Evolutionary conservation across 306 rosid species (phyloP), one percentile per base, ranked within the genome.

Genomic region (Macrotyloma uniflorum): DNA sequence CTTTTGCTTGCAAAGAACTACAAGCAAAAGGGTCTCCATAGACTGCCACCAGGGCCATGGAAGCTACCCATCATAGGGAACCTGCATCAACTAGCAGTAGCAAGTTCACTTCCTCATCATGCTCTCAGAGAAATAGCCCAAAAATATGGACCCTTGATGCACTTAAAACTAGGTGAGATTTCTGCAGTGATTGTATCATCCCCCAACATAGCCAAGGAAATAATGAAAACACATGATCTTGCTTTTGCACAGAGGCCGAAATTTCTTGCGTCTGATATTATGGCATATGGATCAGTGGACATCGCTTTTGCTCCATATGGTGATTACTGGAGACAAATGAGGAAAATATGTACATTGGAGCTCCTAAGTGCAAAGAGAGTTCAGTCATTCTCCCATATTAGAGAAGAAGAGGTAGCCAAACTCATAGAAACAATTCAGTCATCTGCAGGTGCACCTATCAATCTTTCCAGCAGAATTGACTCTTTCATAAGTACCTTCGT

Each of bases 251-350:
- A 70, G 18, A 77, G 79, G 75, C 86, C 79, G n/a, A n/a, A 12
- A 19, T 12, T 72, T 19, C 84, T 80, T 9, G 0, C 50, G 28
- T 5, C 75, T 9, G 36, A 65, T 7, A 80, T 80, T 30, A 1
- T 79, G 6, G 33, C 6, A 13, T 72, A 72, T 64, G 79, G 49
- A 20, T 69, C 38, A 13, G 20, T 0, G 0, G 78, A 51, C n/a
- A 72, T 80, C 5, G 65, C 73, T 5, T 80, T 80, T 63, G 67
- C 83, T 49, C 79, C 83, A 11, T 80, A 72, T 36, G 83, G 79
- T 38, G 74, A 80, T 11, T 80, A 33, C 72, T 79, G 78, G 83
- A 79, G 83, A 47, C 73, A 79, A 14, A 70, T 79, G 78, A 45
- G 73, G 46, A 79, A 69, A 23, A 43, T 69, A 67, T 78, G 76